phyloP scores from a whole-genome alignment of 2,329 filamentous ascomycete genomes.

The Exophiala lecanii-corni region DNA sequence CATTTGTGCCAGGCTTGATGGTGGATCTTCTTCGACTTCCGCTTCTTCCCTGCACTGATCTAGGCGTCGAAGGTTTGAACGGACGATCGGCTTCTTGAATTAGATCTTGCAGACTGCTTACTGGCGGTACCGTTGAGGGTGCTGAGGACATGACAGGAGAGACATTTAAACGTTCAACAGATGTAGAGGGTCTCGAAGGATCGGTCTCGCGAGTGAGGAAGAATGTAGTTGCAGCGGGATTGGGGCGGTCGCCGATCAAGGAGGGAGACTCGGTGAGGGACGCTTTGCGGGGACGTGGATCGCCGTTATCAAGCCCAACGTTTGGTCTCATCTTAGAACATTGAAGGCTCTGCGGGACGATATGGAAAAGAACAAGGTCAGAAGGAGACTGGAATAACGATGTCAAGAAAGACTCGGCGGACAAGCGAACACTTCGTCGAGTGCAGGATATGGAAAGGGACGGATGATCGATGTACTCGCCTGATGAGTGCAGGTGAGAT shows the following conservation, averaged over 20 bases:
- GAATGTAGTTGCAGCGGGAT: constrained; percentile 51
- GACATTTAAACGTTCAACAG: constrained; percentile 7
- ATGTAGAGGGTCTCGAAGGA: constrained; percentile 25
- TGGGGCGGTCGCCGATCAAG: constrained; percentile 14
- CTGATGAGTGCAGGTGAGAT: too few relatives aligned
- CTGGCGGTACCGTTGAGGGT: constrained; percentile 1
- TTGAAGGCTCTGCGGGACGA: too few relatives aligned
- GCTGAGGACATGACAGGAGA: not conserved
- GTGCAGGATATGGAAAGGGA: too few relatives aligned
- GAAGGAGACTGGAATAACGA: not conserved
- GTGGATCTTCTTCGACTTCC: constrained; percentile 26
- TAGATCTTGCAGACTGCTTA: constrained; percentile 31
- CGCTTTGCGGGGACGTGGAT: constrained; percentile 29
- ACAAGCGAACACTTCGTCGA: too few relatives aligned
- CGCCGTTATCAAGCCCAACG: constrained; percentile 33
- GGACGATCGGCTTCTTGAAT: constrained; percentile 31
- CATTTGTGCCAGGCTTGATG: constrained; percentile 23
- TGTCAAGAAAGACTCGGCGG: too few relatives aligned
- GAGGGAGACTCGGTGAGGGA: constrained; percentile 35
- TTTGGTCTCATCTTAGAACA: constrained; percentile 30
- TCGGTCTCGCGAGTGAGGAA: constrained; percentile 54
- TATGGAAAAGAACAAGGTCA: too few relatives aligned
- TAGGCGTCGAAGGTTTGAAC: constrained; percentile 22
- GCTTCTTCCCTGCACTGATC: constrained; percentile 31
- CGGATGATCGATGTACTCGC: too few relatives aligned